phyloP scores from a whole-genome alignment of 371 early-diverging fungal genomes.

The Mucor piriformis region DNA sequence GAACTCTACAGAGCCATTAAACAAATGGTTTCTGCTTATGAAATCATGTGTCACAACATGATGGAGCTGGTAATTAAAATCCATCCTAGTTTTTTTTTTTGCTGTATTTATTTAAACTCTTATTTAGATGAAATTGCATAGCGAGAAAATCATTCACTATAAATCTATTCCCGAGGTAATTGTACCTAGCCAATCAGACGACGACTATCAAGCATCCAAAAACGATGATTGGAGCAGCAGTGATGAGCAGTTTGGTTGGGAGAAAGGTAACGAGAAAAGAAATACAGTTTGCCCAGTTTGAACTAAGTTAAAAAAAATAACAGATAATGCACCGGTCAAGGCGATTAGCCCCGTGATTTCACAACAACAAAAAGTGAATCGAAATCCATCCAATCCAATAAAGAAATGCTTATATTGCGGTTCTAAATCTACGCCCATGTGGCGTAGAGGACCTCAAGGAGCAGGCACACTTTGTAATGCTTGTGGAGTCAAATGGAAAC shows the following conservation, averaged over 20 bases:
- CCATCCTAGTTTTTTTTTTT: no score
- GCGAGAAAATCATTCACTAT: constrained; percentile 24
- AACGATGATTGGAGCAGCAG: constrained; percentile 24
- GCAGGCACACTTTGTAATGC: constrained; percentile 86
- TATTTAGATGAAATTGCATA: constrained; percentile 33
- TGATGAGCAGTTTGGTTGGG: constrained; percentile 22
- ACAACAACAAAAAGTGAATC: background rate
- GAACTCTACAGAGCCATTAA: constrained; percentile 40
- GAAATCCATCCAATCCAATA: constrained; percentile 13
- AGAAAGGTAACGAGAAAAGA: constrained; percentile 17
- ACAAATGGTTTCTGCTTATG: constrained; percentile 37
- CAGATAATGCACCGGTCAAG: background rate
- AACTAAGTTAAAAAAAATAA: background rate
- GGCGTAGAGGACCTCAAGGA: constrained; percentile 87
- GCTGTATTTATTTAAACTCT: background rate
- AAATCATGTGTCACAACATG: constrained; percentile 40
- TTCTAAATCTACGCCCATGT: constrained; percentile 85
- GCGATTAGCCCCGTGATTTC: background rate
- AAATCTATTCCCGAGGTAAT: constrained; percentile 16
- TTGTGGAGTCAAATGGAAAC: constrained; percentile 90
- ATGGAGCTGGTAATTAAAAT: constrained; percentile 36
- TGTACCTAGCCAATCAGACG: constrained; percentile 14
- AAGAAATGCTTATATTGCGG: constrained; percentile 78
- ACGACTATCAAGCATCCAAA: constrained; percentile 10
- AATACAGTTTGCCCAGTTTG: no score